phyloP scores from a whole-genome alignment of 306 rosid genomes.

The Vigna trinervia region DNA sequence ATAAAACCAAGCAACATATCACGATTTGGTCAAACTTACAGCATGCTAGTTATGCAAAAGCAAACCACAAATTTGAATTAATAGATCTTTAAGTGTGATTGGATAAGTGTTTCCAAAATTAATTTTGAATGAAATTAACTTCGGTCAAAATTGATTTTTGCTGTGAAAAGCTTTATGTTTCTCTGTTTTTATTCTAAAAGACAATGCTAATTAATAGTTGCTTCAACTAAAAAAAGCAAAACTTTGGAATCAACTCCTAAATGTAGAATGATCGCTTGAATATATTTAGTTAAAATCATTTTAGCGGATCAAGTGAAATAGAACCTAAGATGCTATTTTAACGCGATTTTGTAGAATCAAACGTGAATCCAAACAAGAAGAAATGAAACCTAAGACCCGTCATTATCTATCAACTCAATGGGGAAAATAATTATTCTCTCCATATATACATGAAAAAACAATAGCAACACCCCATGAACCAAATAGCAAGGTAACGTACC shows the following conservation, averaged over 20 bases:
- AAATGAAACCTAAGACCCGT: constrained; percentile 7
- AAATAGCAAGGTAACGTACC: constrained; percentile 14
- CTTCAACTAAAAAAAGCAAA: background rate
- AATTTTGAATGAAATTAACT: background rate
- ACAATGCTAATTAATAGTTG: background rate
- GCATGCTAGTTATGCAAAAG: constrained; percentile 15
- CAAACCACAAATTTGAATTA: constrained; percentile 3
- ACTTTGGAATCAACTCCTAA: too few relatives aligned
- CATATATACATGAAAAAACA: constrained; percentile 5
- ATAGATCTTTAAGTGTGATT: background rate
- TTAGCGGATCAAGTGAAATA: background rate
- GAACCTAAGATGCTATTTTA: background rate
- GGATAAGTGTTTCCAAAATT: background rate
- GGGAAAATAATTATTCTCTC: background rate
- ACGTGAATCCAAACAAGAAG: background rate
- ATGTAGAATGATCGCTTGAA: too few relatives aligned
- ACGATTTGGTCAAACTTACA: background rate
- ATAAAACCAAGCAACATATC: constrained; percentile 18
- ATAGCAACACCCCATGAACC: constrained; percentile 1
- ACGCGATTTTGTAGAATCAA: background rate
- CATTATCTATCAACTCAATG: constrained; percentile 20
- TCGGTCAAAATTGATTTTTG: background rate
- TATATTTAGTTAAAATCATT: too few relatives aligned
- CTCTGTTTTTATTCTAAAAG: background rate
- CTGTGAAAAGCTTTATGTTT: background rate